Evolutionary conservation across 169 alveolate species (phyloP).

Genomic region (Plasmodium gonderi): DNA sequence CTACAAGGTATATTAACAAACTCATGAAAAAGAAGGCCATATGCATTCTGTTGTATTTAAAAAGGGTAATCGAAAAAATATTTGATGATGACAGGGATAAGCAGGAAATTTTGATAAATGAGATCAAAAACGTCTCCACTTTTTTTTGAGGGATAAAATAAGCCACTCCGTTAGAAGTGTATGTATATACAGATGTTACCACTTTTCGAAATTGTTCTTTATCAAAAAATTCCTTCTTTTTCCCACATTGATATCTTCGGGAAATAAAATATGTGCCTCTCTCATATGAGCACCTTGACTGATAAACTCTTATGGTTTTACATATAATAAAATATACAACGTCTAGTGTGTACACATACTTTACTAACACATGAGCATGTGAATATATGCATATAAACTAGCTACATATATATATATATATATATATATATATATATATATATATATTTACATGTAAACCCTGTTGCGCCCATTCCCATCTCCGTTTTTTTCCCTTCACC

Average conservation of each 20-base stretch:
- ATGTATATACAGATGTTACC: no score
- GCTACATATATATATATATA: background rate
- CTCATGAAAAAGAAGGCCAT: constrained; percentile 67
- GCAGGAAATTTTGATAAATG: constrained; percentile 18
- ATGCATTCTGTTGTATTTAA: constrained; percentile 24
- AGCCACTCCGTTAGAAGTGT: background rate
- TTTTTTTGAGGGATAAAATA: background rate
- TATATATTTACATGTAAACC: background rate
- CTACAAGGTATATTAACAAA: constrained; percentile 61
- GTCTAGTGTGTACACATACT: no score
- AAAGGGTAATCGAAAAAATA: constrained; percentile 59
- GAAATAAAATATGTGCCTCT: background rate
- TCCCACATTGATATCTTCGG: no score
- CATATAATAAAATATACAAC: no score
- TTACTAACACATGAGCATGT: no score
- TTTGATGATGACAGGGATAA: constrained; percentile 47
- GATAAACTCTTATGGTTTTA: no score
- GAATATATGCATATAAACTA: background rate
- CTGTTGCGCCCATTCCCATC: background rate
- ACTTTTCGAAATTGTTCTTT: no score
- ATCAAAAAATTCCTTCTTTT: no score
- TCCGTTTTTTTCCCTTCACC: background rate
- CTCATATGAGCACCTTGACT: background rate
- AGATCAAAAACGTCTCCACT: background rate
- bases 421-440: no score